These are phyloP conservation scores for Phoma sp. DNA, from an alignment of 2,329 filamentous ascomycete genomes.

Conservation along the genomic window DNA sequence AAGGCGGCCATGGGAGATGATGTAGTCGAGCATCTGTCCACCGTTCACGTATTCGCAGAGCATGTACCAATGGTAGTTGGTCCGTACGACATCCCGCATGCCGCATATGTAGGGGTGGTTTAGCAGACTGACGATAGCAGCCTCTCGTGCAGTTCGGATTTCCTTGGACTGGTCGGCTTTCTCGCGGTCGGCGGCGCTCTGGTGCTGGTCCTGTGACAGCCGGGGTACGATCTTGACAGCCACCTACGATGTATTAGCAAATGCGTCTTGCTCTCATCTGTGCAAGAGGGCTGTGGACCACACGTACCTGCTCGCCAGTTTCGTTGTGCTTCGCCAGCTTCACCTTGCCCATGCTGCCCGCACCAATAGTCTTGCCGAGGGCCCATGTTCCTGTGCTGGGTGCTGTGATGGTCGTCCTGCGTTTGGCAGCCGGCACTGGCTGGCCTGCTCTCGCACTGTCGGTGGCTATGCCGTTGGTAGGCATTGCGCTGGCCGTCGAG, in stretches of 20 bases:
- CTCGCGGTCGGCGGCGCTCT: slow-evolving; percentile 76
- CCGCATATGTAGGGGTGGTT: slow-evolving; percentile 96
- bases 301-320: slow-evolving; percentile 83
- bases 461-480: slow-evolving; percentile 47
- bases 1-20: slow-evolving; percentile 95
- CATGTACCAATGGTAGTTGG: slow-evolving; percentile 99
- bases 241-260: slow-evolving; percentile 63
- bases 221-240: slow-evolving; percentile 97
- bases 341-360: slow-evolving; percentile 98
- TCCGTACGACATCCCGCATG: slow-evolving; percentile 92
- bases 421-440: slow-evolving; percentile 41
- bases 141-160: slow-evolving; percentile 91
- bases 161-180: slow-evolving; percentile 96
- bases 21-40: slow-evolving; percentile 99
- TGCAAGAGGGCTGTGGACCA: background rate
- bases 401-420: slow-evolving; percentile 84
- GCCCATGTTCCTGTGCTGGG: slow-evolving; percentile 87
- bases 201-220: slow-evolving; percentile 85
- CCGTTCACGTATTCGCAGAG: slow-evolving; percentile 99
- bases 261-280: background rate
- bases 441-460: slow-evolving; percentile 37
- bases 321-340: slow-evolving; percentile 92
- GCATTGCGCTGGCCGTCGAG: slow-evolving; percentile 46
- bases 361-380: slow-evolving; percentile 94
- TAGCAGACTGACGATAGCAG: slow-evolving; percentile 92